Evolutionary conservation across 352 stramenopile genomes (phyloP).

Genomic region (Pythium coloratum): DNA sequence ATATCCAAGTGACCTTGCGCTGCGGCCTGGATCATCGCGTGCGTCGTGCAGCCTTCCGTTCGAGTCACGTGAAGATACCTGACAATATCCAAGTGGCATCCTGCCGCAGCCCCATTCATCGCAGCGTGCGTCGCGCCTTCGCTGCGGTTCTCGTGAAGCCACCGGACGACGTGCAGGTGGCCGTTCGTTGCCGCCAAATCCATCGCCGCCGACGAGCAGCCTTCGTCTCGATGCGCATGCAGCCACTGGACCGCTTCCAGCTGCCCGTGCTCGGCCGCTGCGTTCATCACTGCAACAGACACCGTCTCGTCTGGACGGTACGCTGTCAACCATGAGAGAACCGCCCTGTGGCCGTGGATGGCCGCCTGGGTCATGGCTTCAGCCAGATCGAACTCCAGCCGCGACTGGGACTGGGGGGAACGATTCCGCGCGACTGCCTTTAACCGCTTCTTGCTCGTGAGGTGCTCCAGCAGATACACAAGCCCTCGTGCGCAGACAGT

Average conservation of each 20-base stretch:
- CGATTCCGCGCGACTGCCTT: neutral
- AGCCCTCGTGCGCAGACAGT: conserved; percentile 36
- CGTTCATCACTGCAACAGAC: conserved; percentile 24
- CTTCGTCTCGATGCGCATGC: conserved; percentile 29
- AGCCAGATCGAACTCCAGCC: conserved; percentile 35
- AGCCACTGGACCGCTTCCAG: conserved; percentile 37
- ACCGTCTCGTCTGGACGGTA: conserved; percentile 11
- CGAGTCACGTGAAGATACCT: conserved; percentile 37
- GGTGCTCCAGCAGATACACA: conserved; percentile 38
- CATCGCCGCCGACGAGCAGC: conserved; percentile 36
- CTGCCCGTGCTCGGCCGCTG: conserved; percentile 39
- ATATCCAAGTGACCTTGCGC: conserved; percentile 45
- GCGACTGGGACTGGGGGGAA: conserved; percentile 5
- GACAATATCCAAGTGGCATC: conserved; percentile 39
- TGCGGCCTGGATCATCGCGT: conserved; percentile 53
- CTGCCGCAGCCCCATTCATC: conserved; percentile 41
- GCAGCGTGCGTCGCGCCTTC: conserved; percentile 42
- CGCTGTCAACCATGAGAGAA: conserved; percentile 19
- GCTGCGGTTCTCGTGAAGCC: conserved; percentile 37
- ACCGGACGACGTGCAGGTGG: conserved; percentile 37
- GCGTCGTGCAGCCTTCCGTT: conserved; percentile 37
- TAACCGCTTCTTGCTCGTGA: conserved; percentile 26
- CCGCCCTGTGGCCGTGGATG: conserved; percentile 9
- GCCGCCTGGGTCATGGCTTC: conserved; percentile 22
- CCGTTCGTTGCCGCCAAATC: conserved; percentile 43